These are phyloP conservation scores for Lichtheimia corymbifera DNA, from an alignment of 371 early-diverging fungal species.

Conservation along the genomic window DNA sequence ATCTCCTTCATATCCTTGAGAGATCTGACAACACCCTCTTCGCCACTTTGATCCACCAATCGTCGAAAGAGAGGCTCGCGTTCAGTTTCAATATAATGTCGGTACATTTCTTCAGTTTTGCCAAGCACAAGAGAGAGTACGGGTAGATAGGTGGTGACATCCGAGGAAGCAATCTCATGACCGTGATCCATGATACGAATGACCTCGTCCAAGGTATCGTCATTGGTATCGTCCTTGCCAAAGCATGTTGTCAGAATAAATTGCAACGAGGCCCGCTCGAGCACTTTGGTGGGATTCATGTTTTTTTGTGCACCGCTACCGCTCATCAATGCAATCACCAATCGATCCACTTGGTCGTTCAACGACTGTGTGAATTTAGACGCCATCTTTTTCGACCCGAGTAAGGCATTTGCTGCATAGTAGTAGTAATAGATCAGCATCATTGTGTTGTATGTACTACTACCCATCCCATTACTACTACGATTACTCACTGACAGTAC, in stretches of 20 bases:
- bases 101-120: background rate
- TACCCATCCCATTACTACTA: no score
- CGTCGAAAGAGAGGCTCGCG: conserved; percentile 4
- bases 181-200: background rate
- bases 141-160: background rate
- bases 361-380: background rate
- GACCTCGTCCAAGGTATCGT: background rate
- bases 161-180: background rate
- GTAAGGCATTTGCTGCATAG: conserved; percentile 1
- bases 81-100: conserved; percentile 3
- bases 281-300: conserved; percentile 7
- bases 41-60: background rate
- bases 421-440: background rate
- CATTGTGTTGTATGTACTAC: background rate
- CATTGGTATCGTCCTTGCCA: background rate
- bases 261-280: conserved; percentile 10
- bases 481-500: conserved; percentile 10
- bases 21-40: conserved; percentile 16
- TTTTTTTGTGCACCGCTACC: background rate
- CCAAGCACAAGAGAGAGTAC: background rate
- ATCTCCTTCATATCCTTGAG: conserved; percentile 15
- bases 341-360: conserved; percentile 3
- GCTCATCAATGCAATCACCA: background rate
- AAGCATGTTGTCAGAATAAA: conserved; percentile 15
- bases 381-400: conserved; percentile 1